Base-by-base conservation (phyloP, 2,329 filamentous ascomycete species). In the Periconia macrospinosa region DNA sequence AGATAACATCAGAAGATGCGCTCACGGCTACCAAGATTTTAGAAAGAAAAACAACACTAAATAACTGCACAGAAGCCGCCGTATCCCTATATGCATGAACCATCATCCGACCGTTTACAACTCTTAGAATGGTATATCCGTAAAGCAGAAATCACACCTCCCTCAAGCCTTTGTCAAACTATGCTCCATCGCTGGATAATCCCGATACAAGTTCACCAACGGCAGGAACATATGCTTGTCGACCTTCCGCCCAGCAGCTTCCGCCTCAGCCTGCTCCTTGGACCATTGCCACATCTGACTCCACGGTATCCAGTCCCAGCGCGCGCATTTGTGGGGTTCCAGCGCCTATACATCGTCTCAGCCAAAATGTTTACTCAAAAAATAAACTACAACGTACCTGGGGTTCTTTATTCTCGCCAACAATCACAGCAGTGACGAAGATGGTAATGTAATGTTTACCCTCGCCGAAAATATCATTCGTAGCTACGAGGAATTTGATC, bases 401-500 rank as follows among this genome's bases (percentile, higher is more conserved):
- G 0, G 87, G 82, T 58, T 82, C 69, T 23, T 78, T 78, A 0
- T 64, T 58, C 15, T 78, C 74, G 23, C 84, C 78, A 0, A 74
- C 65, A 60, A 83, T 75, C 43, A 71, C 73, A 41, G 83, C 85
- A 0, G 76, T 75, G 56, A 91, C 82, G 60, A 90, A 92, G 2
- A 91, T 70, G 0, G 90, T 92, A 47, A 91, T 79, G 65, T 92
- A 93, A 67, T 93, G 89, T 70, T 86, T 90, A 0, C 72, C 73
- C n/a, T 81, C 79, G 17, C 81, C 79, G 67, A 91, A 89, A 1
- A 89, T 67, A 61, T 87, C 85, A 65, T 92, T 91, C 6, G 87
- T 91, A 0, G 84, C 81, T 0, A 81, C 83, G 1, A 87, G 59
- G 40, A 88, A 79, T 44, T 76, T 78, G 6, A 83, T 46, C 7